Evolutionary conservation across 495 filamentous ascomycete genomes (phyloP), one percentile per base, ranked within the genome.

Genomic region (Xylaria acuta): DNA sequence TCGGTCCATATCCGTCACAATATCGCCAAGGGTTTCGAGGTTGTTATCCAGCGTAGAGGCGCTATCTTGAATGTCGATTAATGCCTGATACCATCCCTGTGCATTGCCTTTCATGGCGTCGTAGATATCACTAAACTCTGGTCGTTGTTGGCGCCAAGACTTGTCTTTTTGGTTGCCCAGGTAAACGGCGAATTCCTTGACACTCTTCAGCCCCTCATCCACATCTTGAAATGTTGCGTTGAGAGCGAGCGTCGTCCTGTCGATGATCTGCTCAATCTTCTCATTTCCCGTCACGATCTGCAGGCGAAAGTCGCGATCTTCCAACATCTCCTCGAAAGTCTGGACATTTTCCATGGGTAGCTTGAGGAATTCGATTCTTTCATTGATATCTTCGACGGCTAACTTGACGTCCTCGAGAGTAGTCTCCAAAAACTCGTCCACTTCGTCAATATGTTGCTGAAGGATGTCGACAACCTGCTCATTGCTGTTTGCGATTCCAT

Each of bases 281-380:
- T 94, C 91, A 78, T 98, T 98, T 60, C 95, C 94, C 58, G 91
- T 88, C 27, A 97, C 83, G 53, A 98, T 93, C 67, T 94, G 88
- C 30, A 88, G 79, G 27, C 96, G 91, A 74, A 97, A 98, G 62
- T 87, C 87, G 62, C 90, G 89, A 75, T 97, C 93, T 72, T 93
- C 87, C 40, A 99, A 84, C 93, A 98, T 97, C 49, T 87, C 85
- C 79, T 97, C 94, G 75, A 99, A 99, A 8, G 93, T 87, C n/a
- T 86, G 80, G 8, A 92, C 86, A 75, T 97, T 95, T 73, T 92
- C 88, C 77, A 98, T 87, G 5, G 97, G 96, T 27, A 98, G 79
- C 73, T 90, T 92, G 65, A 99, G 85, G 76, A 92, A 90, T 62
- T 90, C 89, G 70, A 94, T 88, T 18, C 94, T 87, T 41, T 92